Evolutionary conservation across 345 rosid genomes (phyloP).

Genomic region (Hypericum androsaemum): DNA sequence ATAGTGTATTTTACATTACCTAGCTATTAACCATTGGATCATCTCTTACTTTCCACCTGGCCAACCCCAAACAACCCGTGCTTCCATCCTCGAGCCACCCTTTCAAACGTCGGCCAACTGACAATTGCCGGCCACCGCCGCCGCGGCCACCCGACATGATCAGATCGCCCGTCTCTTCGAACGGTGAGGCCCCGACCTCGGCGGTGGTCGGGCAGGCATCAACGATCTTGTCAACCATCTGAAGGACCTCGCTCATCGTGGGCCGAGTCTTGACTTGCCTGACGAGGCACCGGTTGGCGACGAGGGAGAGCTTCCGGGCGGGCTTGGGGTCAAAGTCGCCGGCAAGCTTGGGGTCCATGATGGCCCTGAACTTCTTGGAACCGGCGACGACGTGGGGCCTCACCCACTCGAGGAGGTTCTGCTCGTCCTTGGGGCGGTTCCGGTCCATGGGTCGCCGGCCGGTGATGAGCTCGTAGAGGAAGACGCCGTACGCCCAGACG

Average conservation of each 20-base stretch:
- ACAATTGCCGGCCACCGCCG: too few relatives aligned
- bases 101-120: too few relatives aligned
- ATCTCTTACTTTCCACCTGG: too few relatives aligned
- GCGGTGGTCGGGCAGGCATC: constrained; percentile 16
- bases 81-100: too few relatives aligned
- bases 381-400: constrained; percentile 68
- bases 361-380: constrained; percentile 52
- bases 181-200: constrained; percentile 15
- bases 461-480: constrained; percentile 81
- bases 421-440: constrained; percentile 74
- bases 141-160: too few relatives aligned
- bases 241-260: constrained; percentile 67
- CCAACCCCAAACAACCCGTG: too few relatives aligned
- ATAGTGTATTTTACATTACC: too few relatives aligned
- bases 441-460: constrained; percentile 80
- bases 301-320: constrained; percentile 59
- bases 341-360: constrained; percentile 74
- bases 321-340: constrained; percentile 57
- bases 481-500: constrained; percentile 88
- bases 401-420: constrained; percentile 87
- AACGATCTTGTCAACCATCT: constrained; percentile 53
- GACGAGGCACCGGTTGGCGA: constrained; percentile 70
- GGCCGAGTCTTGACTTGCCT: constrained; percentile 60
- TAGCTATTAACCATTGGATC: too few relatives aligned
- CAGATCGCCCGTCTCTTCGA: too few relatives aligned